These are phyloP conservation scores for Lanmaoa pseudosensibilis DNA, from an alignment of 768 basidiomycete genomes.

Conservation along the genomic window DNA sequence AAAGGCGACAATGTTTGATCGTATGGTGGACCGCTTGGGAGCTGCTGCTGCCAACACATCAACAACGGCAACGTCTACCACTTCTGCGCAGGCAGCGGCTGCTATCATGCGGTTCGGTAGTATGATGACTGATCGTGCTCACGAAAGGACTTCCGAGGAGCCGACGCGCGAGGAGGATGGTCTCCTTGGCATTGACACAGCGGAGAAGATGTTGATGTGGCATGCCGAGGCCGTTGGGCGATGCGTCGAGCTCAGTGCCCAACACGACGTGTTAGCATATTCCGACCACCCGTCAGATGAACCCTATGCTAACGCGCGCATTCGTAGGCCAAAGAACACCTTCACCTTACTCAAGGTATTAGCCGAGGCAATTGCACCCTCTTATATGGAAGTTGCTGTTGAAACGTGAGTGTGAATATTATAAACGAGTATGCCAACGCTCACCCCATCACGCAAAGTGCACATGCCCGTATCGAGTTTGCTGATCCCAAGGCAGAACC, in stretches of 20 bases:
- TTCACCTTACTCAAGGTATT: constrained; percentile 80
- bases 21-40: constrained; percentile 83
- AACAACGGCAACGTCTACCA: constrained; percentile 56
- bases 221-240: constrained; percentile 96
- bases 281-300: background rate
- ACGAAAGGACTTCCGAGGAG: constrained; percentile 63
- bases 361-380: constrained; percentile 79
- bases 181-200: constrained; percentile 65
- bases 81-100: constrained; percentile 83
- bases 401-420: constrained; percentile 72
- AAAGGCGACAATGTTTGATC: constrained; percentile 83
- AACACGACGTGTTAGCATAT: constrained; percentile 76
- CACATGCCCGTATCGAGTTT: constrained; percentile 66
- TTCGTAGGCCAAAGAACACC: constrained; percentile 80
- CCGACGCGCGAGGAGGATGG: constrained; percentile 82
- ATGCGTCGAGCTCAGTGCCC: constrained; percentile 83
- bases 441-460: constrained; percentile 43
- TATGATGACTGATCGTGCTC: constrained; percentile 53
- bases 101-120: constrained; percentile 89
- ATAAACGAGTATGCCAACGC: background rate
- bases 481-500: constrained; percentile 81
- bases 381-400: constrained; percentile 87
- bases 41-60: constrained; percentile 70
- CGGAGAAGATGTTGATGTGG: constrained; percentile 94
- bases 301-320: constrained; percentile 6